Evolutionary conservation across 2,329 filamentous ascomycete species (phyloP).

Genomic region (Graphium sp.): DNA sequence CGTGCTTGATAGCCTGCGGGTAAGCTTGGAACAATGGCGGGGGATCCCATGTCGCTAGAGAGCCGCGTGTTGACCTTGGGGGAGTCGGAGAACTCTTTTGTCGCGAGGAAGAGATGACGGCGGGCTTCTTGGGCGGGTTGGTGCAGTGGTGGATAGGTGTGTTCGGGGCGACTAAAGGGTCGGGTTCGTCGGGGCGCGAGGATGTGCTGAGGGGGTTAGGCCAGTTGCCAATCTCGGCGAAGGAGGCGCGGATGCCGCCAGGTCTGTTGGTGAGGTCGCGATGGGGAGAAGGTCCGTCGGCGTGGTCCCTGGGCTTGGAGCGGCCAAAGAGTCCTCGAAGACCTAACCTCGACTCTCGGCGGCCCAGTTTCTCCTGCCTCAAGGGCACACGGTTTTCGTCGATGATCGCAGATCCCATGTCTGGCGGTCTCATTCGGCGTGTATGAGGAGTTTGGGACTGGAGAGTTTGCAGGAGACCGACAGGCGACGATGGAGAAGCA

Average conservation of each 20-base stretch:
- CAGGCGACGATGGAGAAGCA: not conserved
- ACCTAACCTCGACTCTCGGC: conserved; percentile 33
- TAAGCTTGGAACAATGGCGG: conserved; percentile 79
- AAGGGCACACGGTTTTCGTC: conserved; percentile 21
- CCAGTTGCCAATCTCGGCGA: conserved; percentile 27
- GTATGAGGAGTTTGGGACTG: conserved; percentile 3
- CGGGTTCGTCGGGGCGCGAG: not conserved
- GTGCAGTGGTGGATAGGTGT: conserved; percentile 3
- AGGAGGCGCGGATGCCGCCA: conserved; percentile 24
- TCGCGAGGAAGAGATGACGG: not conserved
- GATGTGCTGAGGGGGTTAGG: conserved; percentile 14
- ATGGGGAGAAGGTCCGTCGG: conserved; percentile 13
- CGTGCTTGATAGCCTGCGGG: conserved; percentile 65
- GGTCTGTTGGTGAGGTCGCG: conserved; percentile 13
- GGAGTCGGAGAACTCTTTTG: not conserved
- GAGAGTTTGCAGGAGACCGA: conserved; percentile 1
- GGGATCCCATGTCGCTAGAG: conserved; percentile 38
- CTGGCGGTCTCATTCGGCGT: conserved; percentile 6
- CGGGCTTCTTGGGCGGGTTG: conserved; percentile 2
- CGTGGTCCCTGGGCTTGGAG: conserved; percentile 19
- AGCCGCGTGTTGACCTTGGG: not conserved
- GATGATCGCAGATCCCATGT: conserved; percentile 3
- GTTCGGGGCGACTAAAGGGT: not conserved
- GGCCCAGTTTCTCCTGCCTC: conserved; percentile 22
- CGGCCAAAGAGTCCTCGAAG: conserved; percentile 33